Percentiles rank a stretch among this genome's conserved stretches.
phyloP scores from a whole-genome alignment of 345 rosid species.

The Eucalyptus tenuipes region DNA sequence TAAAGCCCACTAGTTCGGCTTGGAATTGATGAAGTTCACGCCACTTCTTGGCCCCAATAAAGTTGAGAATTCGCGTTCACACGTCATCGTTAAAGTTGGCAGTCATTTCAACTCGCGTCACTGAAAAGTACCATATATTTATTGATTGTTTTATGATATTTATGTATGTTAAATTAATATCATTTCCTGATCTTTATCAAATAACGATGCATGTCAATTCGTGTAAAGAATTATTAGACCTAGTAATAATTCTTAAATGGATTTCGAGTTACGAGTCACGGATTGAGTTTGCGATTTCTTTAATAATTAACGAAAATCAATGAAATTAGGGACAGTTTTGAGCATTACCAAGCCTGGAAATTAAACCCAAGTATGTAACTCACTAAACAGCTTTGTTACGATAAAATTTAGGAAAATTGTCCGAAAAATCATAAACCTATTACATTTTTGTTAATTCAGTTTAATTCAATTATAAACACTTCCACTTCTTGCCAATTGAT shows the following conservation, averaged over 20 bases:
- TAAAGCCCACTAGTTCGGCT: neutral
- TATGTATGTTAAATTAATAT: neutral
- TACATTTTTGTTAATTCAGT: accelerated
- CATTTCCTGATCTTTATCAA: neutral
- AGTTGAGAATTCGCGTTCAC: neutral
- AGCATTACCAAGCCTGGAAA: neutral
- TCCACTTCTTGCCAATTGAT: accelerated
- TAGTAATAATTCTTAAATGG: neutral
- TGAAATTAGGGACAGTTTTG: neutral
- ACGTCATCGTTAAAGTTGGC: neutral
- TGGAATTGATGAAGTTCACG: neutral
- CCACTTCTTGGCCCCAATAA: neutral
- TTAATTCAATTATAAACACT: accelerated
- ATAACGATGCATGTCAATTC: neutral
- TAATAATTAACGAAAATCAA: neutral
- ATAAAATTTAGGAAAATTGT: neutral
- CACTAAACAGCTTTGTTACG: neutral
- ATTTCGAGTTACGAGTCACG: neutral
- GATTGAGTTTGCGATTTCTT: neutral
- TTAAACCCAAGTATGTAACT: neutral
- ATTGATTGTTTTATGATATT: neutral
- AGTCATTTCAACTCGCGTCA: neutral
- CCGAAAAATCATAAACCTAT: no score
- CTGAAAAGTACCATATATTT: neutral
- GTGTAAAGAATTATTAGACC: neutral